Evolutionary conservation across 495 filamentous ascomycete species (phyloP).

Genomic region (Parathielavia hyrcaniae): DNA sequence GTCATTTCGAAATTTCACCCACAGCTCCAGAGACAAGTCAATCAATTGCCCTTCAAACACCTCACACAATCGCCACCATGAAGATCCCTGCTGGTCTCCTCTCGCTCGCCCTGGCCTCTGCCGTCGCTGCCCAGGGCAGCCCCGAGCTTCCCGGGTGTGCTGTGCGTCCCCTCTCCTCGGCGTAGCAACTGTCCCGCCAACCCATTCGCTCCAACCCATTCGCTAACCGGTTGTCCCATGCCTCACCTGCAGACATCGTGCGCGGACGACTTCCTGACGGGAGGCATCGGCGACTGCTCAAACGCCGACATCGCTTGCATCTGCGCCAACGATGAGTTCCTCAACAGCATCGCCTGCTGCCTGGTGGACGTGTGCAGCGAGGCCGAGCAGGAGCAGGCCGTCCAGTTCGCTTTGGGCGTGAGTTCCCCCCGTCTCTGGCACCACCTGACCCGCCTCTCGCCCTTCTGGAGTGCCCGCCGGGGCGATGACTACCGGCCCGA

Average conservation of each 20-base stretch:
- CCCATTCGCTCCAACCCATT: neutral
- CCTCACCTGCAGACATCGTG: constrained; percentile 49
- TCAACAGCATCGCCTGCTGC: constrained; percentile 62
- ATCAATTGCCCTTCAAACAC: neutral
- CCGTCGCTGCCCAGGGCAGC: constrained; percentile 38
- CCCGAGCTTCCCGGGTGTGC: constrained; percentile 49
- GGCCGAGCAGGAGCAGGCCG: constrained; percentile 47
- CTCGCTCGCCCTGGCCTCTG: constrained; percentile 28
- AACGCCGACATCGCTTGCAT: constrained; percentile 58
- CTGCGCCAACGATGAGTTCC: constrained; percentile 54
- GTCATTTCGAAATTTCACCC: neutral
- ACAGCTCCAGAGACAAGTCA: neutral
- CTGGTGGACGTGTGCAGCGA: constrained; percentile 49
- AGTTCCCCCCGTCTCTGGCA: neutral
- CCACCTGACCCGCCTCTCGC: no score
- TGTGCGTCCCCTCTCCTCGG: constrained; percentile 33
- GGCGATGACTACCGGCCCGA: no score
- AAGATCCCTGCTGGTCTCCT: constrained; percentile 33
- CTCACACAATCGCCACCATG: constrained; percentile 30
- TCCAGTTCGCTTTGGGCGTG: constrained; percentile 30
- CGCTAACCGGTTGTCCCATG: constrained; percentile 1
- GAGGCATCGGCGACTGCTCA: constrained; percentile 49
- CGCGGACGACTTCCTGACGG: constrained; percentile 42
- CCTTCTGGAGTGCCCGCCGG: no score
- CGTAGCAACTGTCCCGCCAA: neutral